Evolutionary conservation across 2,329 filamentous ascomycete genomes (phyloP).

Genomic region (Pseudogymnoascus sp.): DNA sequence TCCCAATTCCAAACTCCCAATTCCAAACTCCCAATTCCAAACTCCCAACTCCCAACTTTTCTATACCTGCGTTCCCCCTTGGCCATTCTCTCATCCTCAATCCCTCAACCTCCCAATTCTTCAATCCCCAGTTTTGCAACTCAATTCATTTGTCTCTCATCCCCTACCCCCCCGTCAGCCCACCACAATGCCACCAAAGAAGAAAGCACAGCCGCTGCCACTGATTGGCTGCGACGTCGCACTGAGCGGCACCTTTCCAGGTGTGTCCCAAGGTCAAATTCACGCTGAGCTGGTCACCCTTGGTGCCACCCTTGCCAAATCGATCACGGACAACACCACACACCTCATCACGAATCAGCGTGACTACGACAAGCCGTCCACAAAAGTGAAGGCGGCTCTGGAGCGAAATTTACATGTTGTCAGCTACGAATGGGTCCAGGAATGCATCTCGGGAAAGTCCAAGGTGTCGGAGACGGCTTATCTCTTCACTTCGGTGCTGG

Average conservation of each 20-base stretch:
- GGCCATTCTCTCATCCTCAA: not conserved
- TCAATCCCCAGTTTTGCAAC: not conserved
- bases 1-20: no score
- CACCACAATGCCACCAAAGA: constrained; percentile 5
- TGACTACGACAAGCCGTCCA: constrained; percentile 43
- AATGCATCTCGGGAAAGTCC: constrained; percentile 40
- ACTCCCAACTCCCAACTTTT: no score
- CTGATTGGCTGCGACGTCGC: constrained; percentile 46
- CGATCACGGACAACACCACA: constrained; percentile 44
- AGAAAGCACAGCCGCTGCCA: constrained; percentile 22
- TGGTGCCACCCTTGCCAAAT: constrained; percentile 42
- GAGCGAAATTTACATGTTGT: constrained; percentile 48
- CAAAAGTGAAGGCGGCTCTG: constrained; percentile 39
- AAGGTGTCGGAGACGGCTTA: constrained; percentile 32
- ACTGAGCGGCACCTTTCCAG: constrained; percentile 54
- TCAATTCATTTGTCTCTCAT: not conserved
- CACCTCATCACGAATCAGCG: constrained; percentile 50
- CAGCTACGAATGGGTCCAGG: constrained; percentile 52
- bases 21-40: no score
- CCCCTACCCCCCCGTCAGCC: not conserved
- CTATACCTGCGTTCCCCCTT: not conserved
- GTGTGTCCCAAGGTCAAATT: constrained; percentile 29
- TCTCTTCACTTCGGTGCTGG: constrained; percentile 16
- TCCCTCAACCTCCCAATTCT: not conserved
- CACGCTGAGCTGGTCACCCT: constrained; percentile 43